Evolutionary conservation across 495 filamentous ascomycete genomes (phyloP).

Genomic region (Lasiosphaeria miniovina): DNA sequence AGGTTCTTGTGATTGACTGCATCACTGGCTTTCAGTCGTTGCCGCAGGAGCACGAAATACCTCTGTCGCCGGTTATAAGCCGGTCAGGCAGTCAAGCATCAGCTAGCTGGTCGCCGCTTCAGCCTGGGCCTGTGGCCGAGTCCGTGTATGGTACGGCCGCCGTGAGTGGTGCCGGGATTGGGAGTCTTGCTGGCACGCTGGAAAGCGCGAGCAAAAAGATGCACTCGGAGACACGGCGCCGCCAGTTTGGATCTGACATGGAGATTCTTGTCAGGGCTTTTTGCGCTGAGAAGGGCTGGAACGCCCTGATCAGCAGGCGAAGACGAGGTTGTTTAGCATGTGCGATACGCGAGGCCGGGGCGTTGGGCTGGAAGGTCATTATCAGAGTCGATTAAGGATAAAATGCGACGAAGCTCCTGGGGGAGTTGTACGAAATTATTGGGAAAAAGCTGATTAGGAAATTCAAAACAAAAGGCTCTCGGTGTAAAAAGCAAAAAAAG

Average conservation of each 20-base stretch:
- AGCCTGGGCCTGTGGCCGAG: background rate
- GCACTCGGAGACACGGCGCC: constrained; percentile 49
- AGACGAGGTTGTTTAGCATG: constrained; percentile 64
- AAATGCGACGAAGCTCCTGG: background rate
- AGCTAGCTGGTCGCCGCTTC: background rate
- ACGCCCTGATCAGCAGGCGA: constrained; percentile 64
- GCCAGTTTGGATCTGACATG: constrained; percentile 52
- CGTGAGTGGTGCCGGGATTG: background rate
- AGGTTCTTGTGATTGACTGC: constrained; percentile 54
- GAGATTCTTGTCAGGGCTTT: constrained; percentile 67
- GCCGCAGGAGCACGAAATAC: constrained; percentile 35
- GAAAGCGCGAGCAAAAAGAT: constrained; percentile 40
- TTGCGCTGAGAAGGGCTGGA: constrained; percentile 65
- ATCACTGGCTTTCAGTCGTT: constrained; percentile 46
- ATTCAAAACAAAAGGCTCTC: background rate
- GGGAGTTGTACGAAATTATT: too few relatives aligned
- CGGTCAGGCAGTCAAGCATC: constrained; percentile 25
- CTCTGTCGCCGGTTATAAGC: constrained; percentile 34
- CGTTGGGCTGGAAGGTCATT: constrained; percentile 62
- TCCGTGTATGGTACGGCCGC: constrained; percentile 4
- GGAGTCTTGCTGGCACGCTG: constrained; percentile 3
- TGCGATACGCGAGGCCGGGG: constrained; percentile 67
- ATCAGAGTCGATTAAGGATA: constrained; percentile 54
- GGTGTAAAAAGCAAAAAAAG: background rate
- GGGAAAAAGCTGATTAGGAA: too few relatives aligned